These are phyloP conservation scores for Pseudozyma pruni DNA, from an alignment of 1,284 basidiomycete genomes.

Conservation along the genomic window DNA sequence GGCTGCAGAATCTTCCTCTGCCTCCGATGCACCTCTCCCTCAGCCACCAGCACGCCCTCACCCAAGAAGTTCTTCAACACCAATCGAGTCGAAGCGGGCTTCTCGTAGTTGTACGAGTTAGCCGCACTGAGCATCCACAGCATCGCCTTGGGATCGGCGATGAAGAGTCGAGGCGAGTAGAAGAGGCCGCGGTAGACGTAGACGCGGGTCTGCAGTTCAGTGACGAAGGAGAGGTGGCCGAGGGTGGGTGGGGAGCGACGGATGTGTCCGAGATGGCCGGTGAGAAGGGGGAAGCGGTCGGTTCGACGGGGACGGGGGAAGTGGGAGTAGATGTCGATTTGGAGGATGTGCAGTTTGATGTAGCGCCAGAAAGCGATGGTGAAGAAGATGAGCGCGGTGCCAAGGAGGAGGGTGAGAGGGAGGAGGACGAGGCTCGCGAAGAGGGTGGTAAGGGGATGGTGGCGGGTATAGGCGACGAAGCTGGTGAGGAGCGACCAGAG, in stretches of 20 bases:
- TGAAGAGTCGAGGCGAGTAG: slow-evolving; percentile 54
- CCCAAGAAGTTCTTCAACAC: slow-evolving; percentile 59
- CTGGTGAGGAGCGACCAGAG: not conserved
- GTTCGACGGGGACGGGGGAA: slow-evolving; percentile 23
- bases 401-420: slow-evolving; percentile 2
- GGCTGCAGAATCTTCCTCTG: slow-evolving; percentile 62
- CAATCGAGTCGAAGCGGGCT: slow-evolving; percentile 37
- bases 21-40: slow-evolving; percentile 60
- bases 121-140: slow-evolving; percentile 55
- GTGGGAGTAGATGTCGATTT: slow-evolving; percentile 40
- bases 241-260: slow-evolving; percentile 33
- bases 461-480: slow-evolving; percentile 4
- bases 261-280: slow-evolving; percentile 37
- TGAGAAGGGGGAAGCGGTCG: slow-evolving; percentile 24
- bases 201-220: slow-evolving; percentile 34
- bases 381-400: slow-evolving; percentile 2
- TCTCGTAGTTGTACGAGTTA: slow-evolving; percentile 62
- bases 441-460: slow-evolving; percentile 10
- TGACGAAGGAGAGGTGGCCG: slow-evolving; percentile 35
- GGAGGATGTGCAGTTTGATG: slow-evolving; percentile 24
- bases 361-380: slow-evolving; percentile 13
- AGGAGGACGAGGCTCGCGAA: slow-evolving; percentile 8
- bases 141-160: slow-evolving; percentile 60
- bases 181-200: slow-evolving; percentile 63
- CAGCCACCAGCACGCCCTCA: slow-evolving; percentile 57